Evolutionary conservation across 495 filamentous ascomycete genomes (phyloP).

Genomic region (Aspergillus biplanus): DNA sequence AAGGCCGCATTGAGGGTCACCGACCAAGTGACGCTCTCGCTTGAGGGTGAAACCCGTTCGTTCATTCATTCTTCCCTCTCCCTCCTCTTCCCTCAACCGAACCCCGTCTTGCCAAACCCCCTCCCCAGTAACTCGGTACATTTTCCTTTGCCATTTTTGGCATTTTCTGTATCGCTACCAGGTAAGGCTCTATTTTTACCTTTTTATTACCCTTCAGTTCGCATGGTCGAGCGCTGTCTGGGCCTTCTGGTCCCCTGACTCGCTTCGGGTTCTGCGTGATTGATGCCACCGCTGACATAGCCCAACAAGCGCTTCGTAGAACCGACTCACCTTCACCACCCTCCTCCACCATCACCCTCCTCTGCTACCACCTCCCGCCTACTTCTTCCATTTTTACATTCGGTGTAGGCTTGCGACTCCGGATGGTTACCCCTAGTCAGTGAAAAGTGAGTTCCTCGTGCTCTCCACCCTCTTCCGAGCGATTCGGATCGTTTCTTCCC

Average conservation of each 20-base stretch:
- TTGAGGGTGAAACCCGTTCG: constrained; percentile 45
- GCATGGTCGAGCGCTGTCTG: constrained; percentile 11
- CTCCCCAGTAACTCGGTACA: constrained; percentile 14
- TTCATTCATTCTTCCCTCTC: constrained; percentile 19
- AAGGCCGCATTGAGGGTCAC: constrained; percentile 37
- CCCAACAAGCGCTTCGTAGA: constrained; percentile 48
- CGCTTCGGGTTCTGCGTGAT: constrained; percentile 28
- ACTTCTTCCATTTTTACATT: constrained; percentile 25
- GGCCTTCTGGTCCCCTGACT: constrained; percentile 31
- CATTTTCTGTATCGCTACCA: constrained; percentile 25
- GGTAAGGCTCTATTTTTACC: constrained; percentile 23
- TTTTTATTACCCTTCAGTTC: not conserved
- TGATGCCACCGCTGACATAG: constrained; percentile 49
- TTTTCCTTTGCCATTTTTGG: constrained; percentile 20
- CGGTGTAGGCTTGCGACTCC: constrained; percentile 36
- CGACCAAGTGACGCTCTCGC: constrained; percentile 46
- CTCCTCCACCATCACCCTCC: constrained; percentile 33
- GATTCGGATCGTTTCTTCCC: constrained; percentile 38
- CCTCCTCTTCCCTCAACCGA: constrained; percentile 26
- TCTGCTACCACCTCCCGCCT: constrained; percentile 33
- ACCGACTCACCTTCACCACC: constrained; percentile 28
- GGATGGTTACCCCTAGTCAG: constrained; percentile 29
- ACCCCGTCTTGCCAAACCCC: constrained; percentile 18
- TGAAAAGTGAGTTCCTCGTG: constrained; percentile 41
- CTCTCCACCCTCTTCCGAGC: constrained; percentile 47